These are phyloP conservation scores for Amylostereum areolatum DNA, from an alignment of 1,284 basidiomycete species.

Conservation along the genomic window DNA sequence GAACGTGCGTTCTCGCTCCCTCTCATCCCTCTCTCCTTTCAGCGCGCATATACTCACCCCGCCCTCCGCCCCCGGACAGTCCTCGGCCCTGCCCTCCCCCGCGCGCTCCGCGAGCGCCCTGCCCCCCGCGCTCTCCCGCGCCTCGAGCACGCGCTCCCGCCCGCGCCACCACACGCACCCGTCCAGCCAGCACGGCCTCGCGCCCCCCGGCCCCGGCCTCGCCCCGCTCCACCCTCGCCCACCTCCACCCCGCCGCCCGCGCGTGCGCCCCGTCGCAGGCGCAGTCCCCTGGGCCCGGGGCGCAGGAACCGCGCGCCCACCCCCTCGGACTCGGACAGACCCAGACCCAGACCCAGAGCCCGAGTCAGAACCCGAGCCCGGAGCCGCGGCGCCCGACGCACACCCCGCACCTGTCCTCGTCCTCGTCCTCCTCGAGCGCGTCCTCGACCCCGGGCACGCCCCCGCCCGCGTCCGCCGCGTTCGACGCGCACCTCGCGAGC, in stretches of 20 bases:
- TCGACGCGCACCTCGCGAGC: slow-evolving; percentile 58
- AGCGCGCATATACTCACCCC: slow-evolving; percentile 23
- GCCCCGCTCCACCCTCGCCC: slow-evolving; percentile 9
- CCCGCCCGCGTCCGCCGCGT: slow-evolving; percentile 25
- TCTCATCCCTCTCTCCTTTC: slow-evolving; percentile 21
- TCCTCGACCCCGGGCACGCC: slow-evolving; percentile 20
- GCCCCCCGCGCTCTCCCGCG: slow-evolving; percentile 2
- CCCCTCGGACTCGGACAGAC: too few species aligned
- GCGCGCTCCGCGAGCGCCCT: too few species aligned
- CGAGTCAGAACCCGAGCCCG: too few species aligned
- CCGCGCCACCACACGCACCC: slow-evolving; percentile 9
- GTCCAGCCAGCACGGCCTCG: slow-evolving; percentile 1
- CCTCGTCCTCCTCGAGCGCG: not conserved
- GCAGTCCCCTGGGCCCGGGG: too few species aligned
- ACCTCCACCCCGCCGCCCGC: too few species aligned
- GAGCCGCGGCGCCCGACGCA: too few species aligned
- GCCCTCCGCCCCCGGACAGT: slow-evolving; percentile 16
- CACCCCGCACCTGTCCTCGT: too few species aligned
- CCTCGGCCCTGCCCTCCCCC: slow-evolving; percentile 9
- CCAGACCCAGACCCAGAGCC: too few species aligned
- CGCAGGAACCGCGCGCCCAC: too few species aligned
- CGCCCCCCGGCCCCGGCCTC: slow-evolving; percentile 16
- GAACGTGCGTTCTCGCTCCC: slow-evolving; percentile 17
- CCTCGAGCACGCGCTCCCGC: slow-evolving; percentile 5
- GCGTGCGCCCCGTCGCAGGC: too few species aligned